Evolutionary conservation across 805 yeast genomes (phyloP), one percentile per base, ranked within the genome.

Genomic region (Wickerhamomyces tratensis): DNA sequence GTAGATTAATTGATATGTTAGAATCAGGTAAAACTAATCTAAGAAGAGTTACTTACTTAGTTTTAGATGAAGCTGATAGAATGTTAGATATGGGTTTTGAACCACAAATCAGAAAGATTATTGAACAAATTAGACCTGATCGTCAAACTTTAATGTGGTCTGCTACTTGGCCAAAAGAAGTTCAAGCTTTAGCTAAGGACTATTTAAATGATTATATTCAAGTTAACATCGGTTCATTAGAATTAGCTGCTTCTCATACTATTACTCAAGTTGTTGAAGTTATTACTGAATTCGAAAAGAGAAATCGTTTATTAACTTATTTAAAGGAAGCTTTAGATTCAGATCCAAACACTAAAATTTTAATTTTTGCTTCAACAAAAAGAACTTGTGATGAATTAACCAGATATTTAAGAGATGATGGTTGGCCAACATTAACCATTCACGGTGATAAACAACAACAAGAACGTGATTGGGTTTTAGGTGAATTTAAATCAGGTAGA

Each of bases 41-140:
- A 59, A 82, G 86, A 65, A 86, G 98, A 73, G 96, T 93, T 49
- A 93, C 98, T 42, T 93, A 93, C 69, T 76, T 93, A 64, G 98
- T 93, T 49, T 76, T 93, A 58, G 98, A 93, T 68, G 98, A 93
- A 78, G 98, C 98, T 59, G 98, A 93, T 70, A 86, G 98, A 76
- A 93, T 93, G 98, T 79, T 93, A 71, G 98, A 93, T 74, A 93
- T 93, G 98, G 98, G 98, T 66, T 93, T 93, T 67, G 98, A 93
- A 75, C 98, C 98, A 54, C 98, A 91, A 77, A 93, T 93, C 67
- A 82, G 98, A 76, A 91, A 91, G 71, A 93, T 93, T 67, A 91
- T 93, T 53, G 89, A 83, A 57, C 98, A 91, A 76, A 93, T 93
- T 64, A 86, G 98, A 74, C 98, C 98, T 48, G 98, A 93, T 67